Percentiles rank a stretch among this genome's conserved stretches.
These are phyloP conservation scores for Backusella australiensis DNA, from an alignment of 192 early-diverging fungal species.

Conservation along the genomic window DNA sequence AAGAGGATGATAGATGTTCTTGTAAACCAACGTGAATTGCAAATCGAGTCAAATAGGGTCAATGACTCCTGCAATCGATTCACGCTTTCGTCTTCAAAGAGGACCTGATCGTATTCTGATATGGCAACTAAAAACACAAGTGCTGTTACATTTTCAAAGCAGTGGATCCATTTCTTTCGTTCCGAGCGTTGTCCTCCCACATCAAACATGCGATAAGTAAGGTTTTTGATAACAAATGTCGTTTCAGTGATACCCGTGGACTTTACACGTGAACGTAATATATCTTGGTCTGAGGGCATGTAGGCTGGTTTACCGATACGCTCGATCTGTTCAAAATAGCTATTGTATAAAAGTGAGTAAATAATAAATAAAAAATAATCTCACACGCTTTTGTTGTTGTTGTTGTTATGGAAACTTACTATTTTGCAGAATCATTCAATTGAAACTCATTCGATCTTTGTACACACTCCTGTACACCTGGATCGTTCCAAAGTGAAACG, in stretches of 20 bases:
- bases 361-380: constrained; percentile 1
- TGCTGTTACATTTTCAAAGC: constrained; percentile 95
- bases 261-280: constrained; percentile 95
- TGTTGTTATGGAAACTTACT: constrained; percentile 52
- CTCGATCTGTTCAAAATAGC: constrained; percentile 94
- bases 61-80: constrained; percentile 97
- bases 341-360: constrained; percentile 31
- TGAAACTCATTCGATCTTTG: constrained; percentile 87
- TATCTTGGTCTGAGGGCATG: constrained; percentile 92
- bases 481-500: constrained; percentile 81
- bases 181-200: constrained; percentile 98
- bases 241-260: constrained; percentile 98
- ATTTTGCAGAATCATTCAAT: constrained; percentile 94
- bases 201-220: constrained; percentile 97
- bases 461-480: constrained; percentile 81
- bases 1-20: constrained; percentile 98
- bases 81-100: constrained; percentile 94
- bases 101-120: constrained; percentile 92
- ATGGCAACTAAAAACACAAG: constrained; percentile 97
- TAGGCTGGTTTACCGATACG: constrained; percentile 81
- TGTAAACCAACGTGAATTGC: constrained; percentile 96
- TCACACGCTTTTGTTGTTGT: not conserved
- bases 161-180: constrained; percentile 99
- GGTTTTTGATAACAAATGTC: constrained; percentile 84
- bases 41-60: constrained; percentile 96